Percentiles rank a stretch among this genome's conserved stretches.
These are phyloP conservation scores for Flagelloscypha sp. DNA, from an alignment of 768 basidiomycete genomes.

Conservation along the genomic window DNA sequence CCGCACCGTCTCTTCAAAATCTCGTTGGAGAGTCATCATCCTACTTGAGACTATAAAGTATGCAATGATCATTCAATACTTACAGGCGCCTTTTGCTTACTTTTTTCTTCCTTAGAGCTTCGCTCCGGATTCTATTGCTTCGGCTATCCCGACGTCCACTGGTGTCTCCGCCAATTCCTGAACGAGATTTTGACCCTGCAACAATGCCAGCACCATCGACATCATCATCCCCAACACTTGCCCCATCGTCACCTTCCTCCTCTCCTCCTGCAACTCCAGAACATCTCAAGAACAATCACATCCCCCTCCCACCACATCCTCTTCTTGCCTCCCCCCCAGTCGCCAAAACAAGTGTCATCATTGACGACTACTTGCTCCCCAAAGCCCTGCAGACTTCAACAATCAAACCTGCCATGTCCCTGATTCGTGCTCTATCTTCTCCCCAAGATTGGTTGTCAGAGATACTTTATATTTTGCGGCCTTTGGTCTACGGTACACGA, in stretches of 20 bases:
- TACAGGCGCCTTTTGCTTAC: constrained; percentile 5
- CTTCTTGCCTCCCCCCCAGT: constrained; percentile 43
- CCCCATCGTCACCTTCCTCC: constrained; percentile 45
- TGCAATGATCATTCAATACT: constrained; percentile 17
- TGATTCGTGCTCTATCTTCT: constrained; percentile 52
- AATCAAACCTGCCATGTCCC: constrained; percentile 62
- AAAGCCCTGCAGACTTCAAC: constrained; percentile 69
- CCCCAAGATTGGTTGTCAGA: constrained; percentile 73
- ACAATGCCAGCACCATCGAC: constrained; percentile 46
- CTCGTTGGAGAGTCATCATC: constrained; percentile 70
- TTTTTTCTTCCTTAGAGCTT: constrained; percentile 40
- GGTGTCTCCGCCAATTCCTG: constrained; percentile 71
- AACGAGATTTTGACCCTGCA: constrained; percentile 80
- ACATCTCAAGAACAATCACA: constrained; percentile 73
- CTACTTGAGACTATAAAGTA: constrained; percentile 82
- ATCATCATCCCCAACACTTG: constrained; percentile 52
- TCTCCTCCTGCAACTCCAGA: constrained; percentile 63
- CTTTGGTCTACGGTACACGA: constrained; percentile 64
- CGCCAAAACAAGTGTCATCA: constrained; percentile 45
- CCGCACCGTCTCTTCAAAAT: constrained; percentile 55
- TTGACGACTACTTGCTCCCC: constrained; percentile 77
- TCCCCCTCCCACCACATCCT: constrained; percentile 56
- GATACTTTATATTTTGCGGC: constrained; percentile 59
- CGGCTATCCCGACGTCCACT: constrained; percentile 71
- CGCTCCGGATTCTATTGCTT: constrained; percentile 67